Percentiles rank a stretch among this genome's conserved stretches.
Evolutionary conservation across 1,139 yeast genomes (phyloP).

Genomic region (Candida sojae): DNA sequence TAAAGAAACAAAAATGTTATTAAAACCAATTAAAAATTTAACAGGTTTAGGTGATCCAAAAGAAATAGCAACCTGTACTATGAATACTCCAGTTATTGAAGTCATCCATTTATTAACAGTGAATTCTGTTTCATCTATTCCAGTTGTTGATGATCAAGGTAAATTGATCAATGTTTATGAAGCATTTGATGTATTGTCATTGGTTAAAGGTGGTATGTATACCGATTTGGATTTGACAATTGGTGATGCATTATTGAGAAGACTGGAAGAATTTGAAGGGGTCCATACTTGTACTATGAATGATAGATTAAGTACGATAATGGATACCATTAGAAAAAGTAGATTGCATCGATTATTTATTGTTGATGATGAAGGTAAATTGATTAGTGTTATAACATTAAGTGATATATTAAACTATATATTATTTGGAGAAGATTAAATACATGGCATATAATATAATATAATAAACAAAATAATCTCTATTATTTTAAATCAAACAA

Average conservation of each 20-base stretch:
- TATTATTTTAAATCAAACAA: background rate
- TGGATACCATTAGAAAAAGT: constrained; percentile 91
- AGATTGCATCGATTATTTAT: constrained; percentile 91
- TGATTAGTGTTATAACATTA: constrained; percentile 83
- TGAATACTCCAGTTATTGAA: constrained; percentile 93
- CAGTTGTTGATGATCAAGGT: constrained; percentile 81
- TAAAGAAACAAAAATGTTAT: constrained; percentile 85
- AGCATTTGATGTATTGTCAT: constrained; percentile 90
- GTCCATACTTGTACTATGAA: constrained; percentile 92
- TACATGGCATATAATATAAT: background rate
- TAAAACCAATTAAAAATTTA: constrained; percentile 73
- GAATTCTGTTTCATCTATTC: constrained; percentile 85
- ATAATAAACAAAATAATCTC: background rate
- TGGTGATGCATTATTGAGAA: constrained; percentile 92
- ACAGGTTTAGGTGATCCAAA: constrained; percentile 57
- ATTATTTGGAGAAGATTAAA: constrained; percentile 61
- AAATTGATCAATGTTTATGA: constrained; percentile 88
- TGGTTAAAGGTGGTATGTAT: constrained; percentile 93
- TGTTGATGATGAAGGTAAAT: constrained; percentile 76
- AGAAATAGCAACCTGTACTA: constrained; percentile 74
- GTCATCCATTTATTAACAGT: constrained; percentile 83
- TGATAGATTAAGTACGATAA: constrained; percentile 85
- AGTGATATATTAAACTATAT: constrained; percentile 90
- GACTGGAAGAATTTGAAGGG: constrained; percentile 97
- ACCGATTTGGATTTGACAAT: constrained; percentile 89